Base-by-base conservation (phyloP, 1,284 basidiomycete genomes). In the Vanrija sp. region DNA sequence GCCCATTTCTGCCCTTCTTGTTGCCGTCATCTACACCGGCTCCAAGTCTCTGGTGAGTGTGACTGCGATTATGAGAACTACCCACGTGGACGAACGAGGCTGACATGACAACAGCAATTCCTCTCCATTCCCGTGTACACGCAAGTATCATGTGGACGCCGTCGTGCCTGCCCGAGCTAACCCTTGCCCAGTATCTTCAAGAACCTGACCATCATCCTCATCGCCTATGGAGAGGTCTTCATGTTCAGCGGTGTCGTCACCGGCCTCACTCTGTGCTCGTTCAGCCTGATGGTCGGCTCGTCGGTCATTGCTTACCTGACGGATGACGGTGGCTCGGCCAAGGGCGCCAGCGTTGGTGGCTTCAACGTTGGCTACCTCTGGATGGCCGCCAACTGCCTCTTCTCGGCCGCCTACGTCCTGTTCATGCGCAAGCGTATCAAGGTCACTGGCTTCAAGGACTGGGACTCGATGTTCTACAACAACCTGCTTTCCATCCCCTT, bases 401-500 rank as follows among this genome's bases (percentile, higher is more conserved):
- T 86, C 43, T 93, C 90, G 61, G 96, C 96, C 10, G 85, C 87
- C 49, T 98, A 97, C 75, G 95, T 94, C 41, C 81, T 99, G 51
- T 83, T 88, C 49, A 98, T 98, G 96, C 85, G 96, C 60, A 98
- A 96, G 76, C 83, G 88, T 55, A 98, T 99, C 81, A 98, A 98
- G 79, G 75, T 83, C 41, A 98, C 92, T n/a, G 91, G 91, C 38
- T 98, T 99, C 79, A 95, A 93, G 58, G 95, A 98, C 72, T 97
- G 93, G 94, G 96, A 98, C 72, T 89, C 94, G 23, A 98, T 98
- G 95, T 97, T 93, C 78, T 98, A 98, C 81, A 98, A 97, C 80
- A 99, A 98, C 77, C 76, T 98, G 48, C 80, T 98, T 46, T 96
- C 91, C 35, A 92, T 98, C 64, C 93, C 96, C 41, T 84, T 98